Evolutionary conservation across 305 asterid species (phyloP), one percentile per base, ranked within the genome.

Genomic region (Euphrasia arctica): DNA sequence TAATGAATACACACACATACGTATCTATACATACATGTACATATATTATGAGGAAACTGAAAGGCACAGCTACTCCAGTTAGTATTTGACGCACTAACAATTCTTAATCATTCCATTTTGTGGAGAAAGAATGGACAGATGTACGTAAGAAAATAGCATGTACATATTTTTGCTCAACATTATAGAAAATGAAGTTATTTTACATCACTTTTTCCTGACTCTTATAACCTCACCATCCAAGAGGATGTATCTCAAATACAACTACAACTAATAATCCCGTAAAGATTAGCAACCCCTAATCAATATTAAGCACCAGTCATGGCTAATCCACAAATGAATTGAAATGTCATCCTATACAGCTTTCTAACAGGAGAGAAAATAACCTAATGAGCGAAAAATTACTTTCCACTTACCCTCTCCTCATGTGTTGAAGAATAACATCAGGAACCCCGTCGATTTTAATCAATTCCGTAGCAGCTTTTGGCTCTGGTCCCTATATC

Each of bases 381-480:
- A 67, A 51, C 31, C 36, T 25, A 39, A 62, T 10, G 34, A 55
- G 32, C 13, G 55, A 18, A 66, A 65, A 32, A 56, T 56, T 54
- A 70, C 56, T 25, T 52, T 18, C 18, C 32, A 73, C 91, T 78
- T 78, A 93, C 99, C 87, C 92, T 75, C 74, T 88, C 80, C 73
- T 83, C 79, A 93, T 74, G 80, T 90, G 95, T 69, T 22, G 84
- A 68, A 85, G 86, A 82, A 88, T 85, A 59, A 88, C 90, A 73
- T 85, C 89, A 63, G 82, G 81, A 56, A 93, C 80, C 14, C 97
- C 97, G 59, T 86, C 93, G 65, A 78, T 75, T 74, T 82, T 86
- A 60, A 93, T 86, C 54, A 90, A 70, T 63, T 93, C 96, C 1
- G 91, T 79, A 22, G 96, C 95, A 79, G 95, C 96, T 83, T 64